phyloP scores from a whole-genome alignment of 1,284 basidiomycete genomes.

The Fomitopsis pinicola region DNA sequence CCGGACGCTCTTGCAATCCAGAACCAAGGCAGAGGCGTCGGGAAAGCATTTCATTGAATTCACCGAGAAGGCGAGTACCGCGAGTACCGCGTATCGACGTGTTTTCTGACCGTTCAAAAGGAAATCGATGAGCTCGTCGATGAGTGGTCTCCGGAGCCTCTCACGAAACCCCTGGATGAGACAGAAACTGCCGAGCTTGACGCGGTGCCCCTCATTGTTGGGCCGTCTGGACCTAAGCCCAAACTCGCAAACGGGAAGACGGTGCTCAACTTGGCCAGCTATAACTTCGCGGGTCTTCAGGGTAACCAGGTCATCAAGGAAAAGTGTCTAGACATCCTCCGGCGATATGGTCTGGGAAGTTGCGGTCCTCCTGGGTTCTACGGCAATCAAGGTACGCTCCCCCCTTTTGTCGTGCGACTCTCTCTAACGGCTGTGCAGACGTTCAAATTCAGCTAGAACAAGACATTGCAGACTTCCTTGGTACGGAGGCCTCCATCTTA shows the following conservation, averaged over 20 bases:
- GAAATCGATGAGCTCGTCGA: slow-evolving; percentile 97
- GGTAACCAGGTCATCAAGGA: slow-evolving; percentile 88
- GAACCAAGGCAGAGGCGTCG: slow-evolving; percentile 82
- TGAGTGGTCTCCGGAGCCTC: slow-evolving; percentile 91
- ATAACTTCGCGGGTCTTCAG: slow-evolving; percentile 91
- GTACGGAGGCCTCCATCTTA: slow-evolving; percentile 85
- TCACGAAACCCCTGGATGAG: slow-evolving; percentile 61
- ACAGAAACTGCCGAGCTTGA: slow-evolving; percentile 69
- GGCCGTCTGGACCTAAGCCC: slow-evolving; percentile 81
- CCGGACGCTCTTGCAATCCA: slow-evolving; percentile 83
- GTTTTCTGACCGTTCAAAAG: slow-evolving; percentile 35
- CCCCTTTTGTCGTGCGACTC: not conserved
- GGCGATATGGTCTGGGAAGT: slow-evolving; percentile 91
- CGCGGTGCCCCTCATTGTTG: slow-evolving; percentile 76
- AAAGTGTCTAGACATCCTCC: slow-evolving; percentile 81
- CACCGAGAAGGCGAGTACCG: slow-evolving; percentile 69
- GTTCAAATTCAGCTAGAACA: slow-evolving; percentile 89
- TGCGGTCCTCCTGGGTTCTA: slow-evolving; percentile 99
- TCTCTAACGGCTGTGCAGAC: slow-evolving; percentile 55
- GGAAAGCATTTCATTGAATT: slow-evolving; percentile 93
- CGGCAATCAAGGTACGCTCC: slow-evolving; percentile 79
- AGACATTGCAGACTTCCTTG: slow-evolving; percentile 88
- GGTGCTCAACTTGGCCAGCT: slow-evolving; percentile 85
- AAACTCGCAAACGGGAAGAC: slow-evolving; percentile 78
- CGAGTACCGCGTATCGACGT: not conserved